phyloP scores from a whole-genome alignment of 345 rosid species.

The Pelargonium nanum region DNA sequence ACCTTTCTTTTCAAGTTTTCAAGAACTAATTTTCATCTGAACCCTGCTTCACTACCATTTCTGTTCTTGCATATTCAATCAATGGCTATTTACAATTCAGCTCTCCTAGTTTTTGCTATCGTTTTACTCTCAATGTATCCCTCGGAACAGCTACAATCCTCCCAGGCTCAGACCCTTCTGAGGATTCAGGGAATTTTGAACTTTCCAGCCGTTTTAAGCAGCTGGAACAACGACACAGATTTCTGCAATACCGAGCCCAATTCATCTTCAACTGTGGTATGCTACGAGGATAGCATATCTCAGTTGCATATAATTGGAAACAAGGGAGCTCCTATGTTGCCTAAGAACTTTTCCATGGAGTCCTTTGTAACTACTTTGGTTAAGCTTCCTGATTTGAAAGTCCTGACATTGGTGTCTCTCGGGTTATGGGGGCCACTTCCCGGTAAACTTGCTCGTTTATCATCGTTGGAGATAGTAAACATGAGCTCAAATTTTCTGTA shows the following conservation, averaged over 20 bases:
- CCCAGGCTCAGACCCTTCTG: constrained; percentile 58
- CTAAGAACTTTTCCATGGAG: constrained; percentile 57
- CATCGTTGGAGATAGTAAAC: constrained; percentile 71
- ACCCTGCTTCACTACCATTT: constrained; percentile 4
- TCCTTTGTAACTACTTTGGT: constrained; percentile 70
- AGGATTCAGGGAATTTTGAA: constrained; percentile 58
- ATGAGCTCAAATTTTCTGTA: constrained; percentile 65
- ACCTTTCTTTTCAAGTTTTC: background rate
- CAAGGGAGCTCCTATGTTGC: constrained; percentile 38
- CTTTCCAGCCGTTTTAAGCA: constrained; percentile 43
- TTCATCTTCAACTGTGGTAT: constrained; percentile 55
- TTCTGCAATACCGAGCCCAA: constrained; percentile 75
- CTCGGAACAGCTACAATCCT: constrained; percentile 61
- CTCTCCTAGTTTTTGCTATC: constrained; percentile 25
- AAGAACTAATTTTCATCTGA: background rate
- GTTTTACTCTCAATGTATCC: constrained; percentile 26
- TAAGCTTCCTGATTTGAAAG: constrained; percentile 65
- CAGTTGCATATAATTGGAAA: constrained; percentile 74
- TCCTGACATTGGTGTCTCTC: constrained; percentile 67
- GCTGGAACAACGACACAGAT: constrained; percentile 66
- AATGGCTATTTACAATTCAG: constrained; percentile 19
- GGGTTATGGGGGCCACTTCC: constrained; percentile 92
- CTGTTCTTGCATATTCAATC: constrained; percentile 30
- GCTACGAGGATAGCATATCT: constrained; percentile 69
- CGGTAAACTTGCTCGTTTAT: constrained; percentile 50